These are phyloP conservation scores for Glycine tomentella DNA, from an alignment of 306 rosid species.

Conservation along the genomic window DNA sequence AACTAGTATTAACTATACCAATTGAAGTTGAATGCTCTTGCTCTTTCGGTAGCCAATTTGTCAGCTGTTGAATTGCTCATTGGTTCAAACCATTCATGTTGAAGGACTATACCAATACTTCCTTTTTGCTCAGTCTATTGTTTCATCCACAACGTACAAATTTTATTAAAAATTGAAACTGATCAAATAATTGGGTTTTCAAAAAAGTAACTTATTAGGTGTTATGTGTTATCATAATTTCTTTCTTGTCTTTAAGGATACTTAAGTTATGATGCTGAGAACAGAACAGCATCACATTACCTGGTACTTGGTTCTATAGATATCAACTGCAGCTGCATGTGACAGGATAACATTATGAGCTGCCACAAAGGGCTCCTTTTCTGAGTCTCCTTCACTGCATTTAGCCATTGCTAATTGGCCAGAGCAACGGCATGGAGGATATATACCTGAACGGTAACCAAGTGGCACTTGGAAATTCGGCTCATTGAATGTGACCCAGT, in stretches of 20 bases:
- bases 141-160: not conserved
- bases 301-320: slow-evolving; percentile 74
- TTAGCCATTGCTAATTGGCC: slow-evolving; percentile 50
- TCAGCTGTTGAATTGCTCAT: slow-evolving; percentile 65
- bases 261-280: too few relatives aligned
- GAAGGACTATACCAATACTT: slow-evolving; percentile 64
- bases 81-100: slow-evolving; percentile 69
- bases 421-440: slow-evolving; percentile 72
- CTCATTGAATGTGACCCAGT: slow-evolving; percentile 77
- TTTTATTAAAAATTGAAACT: not conserved
- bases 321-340: slow-evolving; percentile 75
- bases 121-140: slow-evolving; percentile 70
- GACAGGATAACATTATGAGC: slow-evolving; percentile 81
- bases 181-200: not conserved
- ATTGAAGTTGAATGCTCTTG: slow-evolving; percentile 60
- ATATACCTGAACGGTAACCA: slow-evolving; percentile 62
- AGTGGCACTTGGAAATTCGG: slow-evolving; percentile 55
- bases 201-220: not conserved
- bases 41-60: slow-evolving; percentile 71
- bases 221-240: too few relatives aligned
- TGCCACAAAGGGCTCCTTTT: slow-evolving; percentile 71
- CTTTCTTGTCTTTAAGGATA: too few relatives aligned
- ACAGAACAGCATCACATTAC: slow-evolving; percentile 35
- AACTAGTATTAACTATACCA: slow-evolving; percentile 57
- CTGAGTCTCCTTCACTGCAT: slow-evolving; percentile 69